A percentile compares a stretch with the other conserved stretches of the same genome.
These are phyloP conservation scores for Metschnikowia rubicola DNA, from an alignment of 805 yeast species.

Conservation along the genomic window DNA sequence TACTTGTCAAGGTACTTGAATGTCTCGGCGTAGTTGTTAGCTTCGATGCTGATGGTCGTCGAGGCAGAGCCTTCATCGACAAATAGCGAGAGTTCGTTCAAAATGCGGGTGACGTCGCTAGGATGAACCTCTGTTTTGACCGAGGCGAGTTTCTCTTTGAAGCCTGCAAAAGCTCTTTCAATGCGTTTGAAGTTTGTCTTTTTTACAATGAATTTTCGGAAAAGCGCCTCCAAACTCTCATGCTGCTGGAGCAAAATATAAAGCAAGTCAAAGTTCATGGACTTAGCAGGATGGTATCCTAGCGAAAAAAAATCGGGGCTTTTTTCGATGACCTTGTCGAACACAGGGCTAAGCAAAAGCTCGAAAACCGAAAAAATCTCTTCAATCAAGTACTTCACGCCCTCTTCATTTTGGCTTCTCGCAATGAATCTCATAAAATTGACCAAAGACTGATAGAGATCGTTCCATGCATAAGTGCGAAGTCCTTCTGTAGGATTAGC, in stretches of 20 bases:
- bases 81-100: constrained; percentile 11
- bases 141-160: constrained; percentile 19
- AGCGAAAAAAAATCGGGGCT: constrained; percentile 10
- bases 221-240: constrained; percentile 17
- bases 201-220: constrained; percentile 14
- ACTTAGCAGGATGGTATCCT: constrained; percentile 21
- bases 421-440: constrained; percentile 27
- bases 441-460: constrained; percentile 29
- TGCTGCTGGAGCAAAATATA: constrained; percentile 28
- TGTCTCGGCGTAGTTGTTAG: constrained; percentile 21
- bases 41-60: constrained; percentile 5
- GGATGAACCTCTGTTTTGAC: constrained; percentile 15
- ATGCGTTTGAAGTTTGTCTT: constrained; percentile 14
- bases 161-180: constrained; percentile 10
- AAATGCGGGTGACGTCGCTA: constrained; percentile 9
- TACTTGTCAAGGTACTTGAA: constrained; percentile 16
- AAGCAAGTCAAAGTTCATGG: constrained; percentile 30
- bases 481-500: constrained; percentile 17
- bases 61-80: constrained; percentile 4
- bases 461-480: constrained; percentile 33
- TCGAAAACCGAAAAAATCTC: constrained; percentile 16
- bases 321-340: constrained; percentile 18
- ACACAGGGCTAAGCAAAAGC: constrained; percentile 16
- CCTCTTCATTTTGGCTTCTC: constrained; percentile 16
- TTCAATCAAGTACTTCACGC: constrained; percentile 17